Evolutionary conservation across 2,329 filamentous ascomycete genomes (phyloP).

Genomic region (Paraphaeosphaeria minitans): DNA sequence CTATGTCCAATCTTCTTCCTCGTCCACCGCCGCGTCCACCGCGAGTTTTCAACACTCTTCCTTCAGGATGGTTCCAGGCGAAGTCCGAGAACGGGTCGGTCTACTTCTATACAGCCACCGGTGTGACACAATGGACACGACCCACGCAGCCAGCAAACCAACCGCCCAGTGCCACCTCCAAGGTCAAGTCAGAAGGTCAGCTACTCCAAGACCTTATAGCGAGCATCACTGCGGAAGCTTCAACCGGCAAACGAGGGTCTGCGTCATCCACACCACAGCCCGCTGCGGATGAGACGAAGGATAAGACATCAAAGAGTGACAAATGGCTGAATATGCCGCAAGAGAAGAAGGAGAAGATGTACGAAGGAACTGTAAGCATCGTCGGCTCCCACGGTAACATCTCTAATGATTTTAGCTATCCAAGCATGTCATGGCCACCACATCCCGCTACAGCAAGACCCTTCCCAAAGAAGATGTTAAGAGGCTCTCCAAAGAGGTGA

Average conservation of each 20-base stretch:
- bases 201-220: constrained; percentile 76
- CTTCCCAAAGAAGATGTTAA: constrained; percentile 80
- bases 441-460: constrained; percentile 85
- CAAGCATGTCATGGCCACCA: constrained; percentile 81
- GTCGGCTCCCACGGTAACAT: neutral
- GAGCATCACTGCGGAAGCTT: constrained; percentile 74
- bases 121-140: constrained; percentile 79
- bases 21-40: constrained; percentile 57
- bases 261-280: constrained; percentile 70
- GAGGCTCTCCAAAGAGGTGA: constrained; percentile 66
- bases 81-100: constrained; percentile 68
- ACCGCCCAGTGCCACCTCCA: constrained; percentile 64
- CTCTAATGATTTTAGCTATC: constrained; percentile 64
- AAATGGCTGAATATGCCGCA: constrained; percentile 72
- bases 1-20: constrained; percentile 58
- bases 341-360: constrained; percentile 94
- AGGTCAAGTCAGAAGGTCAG: constrained; percentile 73
- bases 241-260: constrained; percentile 55
- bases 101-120: constrained; percentile 81
- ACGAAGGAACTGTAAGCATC: constrained; percentile 80
- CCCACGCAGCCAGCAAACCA: constrained; percentile 69
- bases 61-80: constrained; percentile 84
- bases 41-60: constrained; percentile 65
- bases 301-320: constrained; percentile 59
- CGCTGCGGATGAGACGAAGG: constrained; percentile 59